These are phyloP conservation scores for Colletotrichum paranaense DNA, from an alignment of 2,329 filamentous ascomycete species.

Conservation along the genomic window DNA sequence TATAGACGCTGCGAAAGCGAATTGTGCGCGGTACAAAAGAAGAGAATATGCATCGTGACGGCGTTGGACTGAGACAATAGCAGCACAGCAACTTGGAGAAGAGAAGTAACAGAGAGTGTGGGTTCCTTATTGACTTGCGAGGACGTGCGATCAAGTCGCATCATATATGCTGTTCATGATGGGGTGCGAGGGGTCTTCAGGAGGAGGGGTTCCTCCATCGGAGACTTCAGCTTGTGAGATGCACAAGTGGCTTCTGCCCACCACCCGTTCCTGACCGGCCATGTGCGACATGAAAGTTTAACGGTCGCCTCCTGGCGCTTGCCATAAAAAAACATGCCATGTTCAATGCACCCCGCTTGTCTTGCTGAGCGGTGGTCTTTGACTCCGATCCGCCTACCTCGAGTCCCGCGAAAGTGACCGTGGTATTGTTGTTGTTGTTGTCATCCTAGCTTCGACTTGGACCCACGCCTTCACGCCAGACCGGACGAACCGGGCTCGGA, in stretches of 20 bases:
- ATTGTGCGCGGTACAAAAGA: constrained; percentile 58
- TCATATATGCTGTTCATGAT: constrained; percentile 22
- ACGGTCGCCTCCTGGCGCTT: constrained; percentile 27
- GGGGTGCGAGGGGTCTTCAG: background rate
- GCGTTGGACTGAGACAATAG: background rate
- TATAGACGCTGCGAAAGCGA: constrained; percentile 54
- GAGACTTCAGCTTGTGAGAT: constrained; percentile 14
- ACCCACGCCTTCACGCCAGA: constrained; percentile 19
- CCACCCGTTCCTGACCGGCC: constrained; percentile 9
- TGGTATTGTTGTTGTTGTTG: constrained; percentile 8
- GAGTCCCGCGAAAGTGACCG: background rate
- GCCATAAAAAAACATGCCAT: background rate
- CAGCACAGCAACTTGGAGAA: background rate
- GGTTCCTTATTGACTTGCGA: background rate
- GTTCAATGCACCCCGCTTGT: background rate
- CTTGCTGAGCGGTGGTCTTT: constrained; percentile 1
- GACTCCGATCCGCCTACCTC: constrained; percentile 6
- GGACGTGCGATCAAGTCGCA: constrained; percentile 11
- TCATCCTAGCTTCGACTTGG: constrained; percentile 18
- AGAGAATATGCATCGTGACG: constrained; percentile 51
- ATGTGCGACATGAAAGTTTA: constrained; percentile 19
- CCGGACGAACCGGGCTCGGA: constrained; percentile 32
- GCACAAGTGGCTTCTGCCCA: constrained; percentile 12
- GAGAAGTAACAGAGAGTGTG: background rate
- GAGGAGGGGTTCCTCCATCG: constrained; percentile 18